Percentiles rank a stretch among this genome's conserved stretches.
These are phyloP conservation scores for Coemansia interrupta DNA, from an alignment of 192 early-diverging fungal genomes.

Conservation along the genomic window DNA sequence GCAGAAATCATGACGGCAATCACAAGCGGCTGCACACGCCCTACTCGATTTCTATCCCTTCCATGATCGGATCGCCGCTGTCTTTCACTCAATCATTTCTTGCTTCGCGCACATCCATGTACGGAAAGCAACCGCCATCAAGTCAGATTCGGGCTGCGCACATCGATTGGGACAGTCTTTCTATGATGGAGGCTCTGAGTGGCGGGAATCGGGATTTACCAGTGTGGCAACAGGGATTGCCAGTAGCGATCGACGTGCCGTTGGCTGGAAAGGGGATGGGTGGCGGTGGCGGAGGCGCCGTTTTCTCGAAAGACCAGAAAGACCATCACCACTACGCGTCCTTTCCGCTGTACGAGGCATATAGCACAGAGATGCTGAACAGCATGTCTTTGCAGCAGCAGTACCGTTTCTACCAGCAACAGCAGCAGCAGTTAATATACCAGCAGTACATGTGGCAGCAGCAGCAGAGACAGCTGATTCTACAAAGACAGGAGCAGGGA, in stretches of 20 bases:
- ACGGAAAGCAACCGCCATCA: constrained; percentile 45
- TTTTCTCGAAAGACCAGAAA: too few species aligned
- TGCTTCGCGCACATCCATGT: constrained; percentile 48
- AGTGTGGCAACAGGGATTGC: constrained; percentile 16
- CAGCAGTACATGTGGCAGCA: constrained; percentile 13
- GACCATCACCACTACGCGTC: too few species aligned
- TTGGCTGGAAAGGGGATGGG: background rate
- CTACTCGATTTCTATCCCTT: constrained; percentile 49
- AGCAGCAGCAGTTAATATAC: constrained; percentile 5
- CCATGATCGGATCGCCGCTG: constrained; percentile 46
- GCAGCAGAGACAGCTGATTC: constrained; percentile 15
- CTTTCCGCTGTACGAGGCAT: too few species aligned
- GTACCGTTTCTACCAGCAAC: constrained; percentile 9
- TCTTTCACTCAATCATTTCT: constrained; percentile 51
- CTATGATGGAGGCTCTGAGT: constrained; percentile 37
- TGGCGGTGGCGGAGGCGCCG: too few species aligned
- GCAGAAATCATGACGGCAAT: constrained; percentile 4
- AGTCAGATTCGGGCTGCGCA: constrained; percentile 52
- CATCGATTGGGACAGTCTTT: constrained; percentile 52
- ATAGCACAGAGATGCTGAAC: background rate
- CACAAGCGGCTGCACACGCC: constrained; percentile 34
- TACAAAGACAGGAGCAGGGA: background rate
- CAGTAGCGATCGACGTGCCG: constrained; percentile 20
- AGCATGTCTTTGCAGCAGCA: constrained; percentile 18
- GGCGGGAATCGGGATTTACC: background rate